Conservation (phyloP, 2,329 filamentous ascomycete genomes). For the Colletotrichum horii region DNA sequence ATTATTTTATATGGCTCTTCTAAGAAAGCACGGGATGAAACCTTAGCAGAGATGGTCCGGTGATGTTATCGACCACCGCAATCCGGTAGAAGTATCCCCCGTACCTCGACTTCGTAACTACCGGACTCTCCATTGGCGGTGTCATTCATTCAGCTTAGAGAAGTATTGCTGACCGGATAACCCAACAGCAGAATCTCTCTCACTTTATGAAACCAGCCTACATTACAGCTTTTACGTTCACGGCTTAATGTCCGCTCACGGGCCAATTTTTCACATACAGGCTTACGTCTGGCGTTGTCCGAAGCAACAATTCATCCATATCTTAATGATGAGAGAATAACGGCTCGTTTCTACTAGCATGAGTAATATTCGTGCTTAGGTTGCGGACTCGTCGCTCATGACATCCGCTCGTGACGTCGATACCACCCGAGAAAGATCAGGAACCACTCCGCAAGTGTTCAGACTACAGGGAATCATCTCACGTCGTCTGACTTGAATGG, state of each 20-base stretch:
- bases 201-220: rapidly evolving
- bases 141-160: background rate
- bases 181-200: background rate
- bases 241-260: background rate
- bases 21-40: background rate
- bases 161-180: background rate
- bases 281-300: background rate
- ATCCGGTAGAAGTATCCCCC: background rate
- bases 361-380: background rate
- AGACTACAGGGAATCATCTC: too few species aligned
- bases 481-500: too few species aligned
- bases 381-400: background rate
- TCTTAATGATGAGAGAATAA: background rate
- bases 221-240: background rate
- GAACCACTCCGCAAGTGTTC: background rate
- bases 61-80: background rate
- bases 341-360: background rate
- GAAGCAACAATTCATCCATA: background rate
- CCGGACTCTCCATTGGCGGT: background rate
- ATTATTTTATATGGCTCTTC: background rate
- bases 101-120: background rate
- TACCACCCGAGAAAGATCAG: background rate
- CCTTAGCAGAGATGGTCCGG: background rate
- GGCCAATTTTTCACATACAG: background rate
- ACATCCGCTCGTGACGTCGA: background rate